A percentile compares a stretch with the other conserved stretches of the same genome.
Evolutionary conservation across 2,329 filamentous ascomycete species (phyloP).

Genomic region (Didymella keratinophila): DNA sequence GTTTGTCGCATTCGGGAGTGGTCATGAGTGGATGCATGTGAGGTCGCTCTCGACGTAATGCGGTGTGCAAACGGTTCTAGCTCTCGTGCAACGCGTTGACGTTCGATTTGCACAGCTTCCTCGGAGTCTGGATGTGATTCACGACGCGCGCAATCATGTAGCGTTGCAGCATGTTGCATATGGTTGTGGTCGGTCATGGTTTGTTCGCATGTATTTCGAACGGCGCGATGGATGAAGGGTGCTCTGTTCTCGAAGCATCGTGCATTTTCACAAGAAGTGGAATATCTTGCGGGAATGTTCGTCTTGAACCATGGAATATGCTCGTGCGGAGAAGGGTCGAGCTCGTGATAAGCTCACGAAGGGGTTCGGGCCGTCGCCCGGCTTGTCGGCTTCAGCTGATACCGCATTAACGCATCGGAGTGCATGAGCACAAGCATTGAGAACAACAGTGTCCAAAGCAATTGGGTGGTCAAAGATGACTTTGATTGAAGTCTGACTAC

Average conservation of each 20-base stretch:
- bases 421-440: neutral
- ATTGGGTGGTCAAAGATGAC: too few species aligned
- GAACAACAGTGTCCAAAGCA: too few species aligned
- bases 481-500: too few species aligned
- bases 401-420: neutral
- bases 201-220: neutral
- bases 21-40: neutral
- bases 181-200: conserved; percentile 15
- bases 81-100: conserved; percentile 28
- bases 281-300: neutral
- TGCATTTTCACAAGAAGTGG: neutral
- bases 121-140: conserved; percentile 31
- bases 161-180: conserved; percentile 22
- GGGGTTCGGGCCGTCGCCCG: conserved; percentile 16
- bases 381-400: conserved; percentile 9
- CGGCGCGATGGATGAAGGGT: neutral
- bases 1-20: conserved; percentile 18
- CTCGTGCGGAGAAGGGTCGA: neutral
- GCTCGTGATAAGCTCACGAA: conserved; percentile 4
- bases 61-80: conserved; percentile 17
- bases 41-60: conserved; percentile 1
- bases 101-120: conserved; percentile 29
- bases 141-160: conserved; percentile 20
- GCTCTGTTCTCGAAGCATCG: neutral
- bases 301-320: neutral